Evolutionary conservation across 805 yeast species (phyloP), one percentile per base, ranked within the genome.

Genomic region (Saturnispora besseyi): DNA sequence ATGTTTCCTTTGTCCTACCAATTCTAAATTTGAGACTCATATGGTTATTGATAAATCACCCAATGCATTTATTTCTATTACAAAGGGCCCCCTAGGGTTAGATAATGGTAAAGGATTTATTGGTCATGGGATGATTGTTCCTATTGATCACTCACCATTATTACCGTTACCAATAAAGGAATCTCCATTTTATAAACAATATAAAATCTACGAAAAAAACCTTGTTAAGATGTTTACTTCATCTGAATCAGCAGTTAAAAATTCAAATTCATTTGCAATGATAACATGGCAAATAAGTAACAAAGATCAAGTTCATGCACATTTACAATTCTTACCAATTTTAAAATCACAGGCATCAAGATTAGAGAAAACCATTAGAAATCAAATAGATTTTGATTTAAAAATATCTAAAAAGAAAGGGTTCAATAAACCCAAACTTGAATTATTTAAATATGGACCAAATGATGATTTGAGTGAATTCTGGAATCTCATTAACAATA

Each of bases 1-100:
- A 41, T 89, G 97, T 61, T 89, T 86, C 65, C 87, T 89, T 60
- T 89, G 96, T 62, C 73, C 89, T 18, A 78, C 91, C 1, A 87
- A 87, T 59, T 85, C 95, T 0, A 75, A 81, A 12, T 73, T 85
- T 6, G 90, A 84, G 55, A 72, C 85, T 2, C 95, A 88, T 62
- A 79, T 90, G 84, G 78, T 89, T 11, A 73, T 88, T 0, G 77
- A 93, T 0, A 83, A 90, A 47, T 91, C 87, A 0, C 74, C 75
- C 11, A 69, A 71, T 43, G 67, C 79, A 0, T 89, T 88, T 61
- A 46, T 89, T 51, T 82, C 96, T 0, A 72, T 82, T 13, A 95
- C 96, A 0, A 88, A 85, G 60, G 97, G 97, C 0, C 96, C 97
- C 0, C 65, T 89, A 18, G 77, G 86, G 1, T 65, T 73, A 28